Percentiles rank a stretch among this genome's conserved stretches.
Evolutionary conservation across 768 basidiomycete species (phyloP).

Genomic region (Lactifluus subvellereus): DNA sequence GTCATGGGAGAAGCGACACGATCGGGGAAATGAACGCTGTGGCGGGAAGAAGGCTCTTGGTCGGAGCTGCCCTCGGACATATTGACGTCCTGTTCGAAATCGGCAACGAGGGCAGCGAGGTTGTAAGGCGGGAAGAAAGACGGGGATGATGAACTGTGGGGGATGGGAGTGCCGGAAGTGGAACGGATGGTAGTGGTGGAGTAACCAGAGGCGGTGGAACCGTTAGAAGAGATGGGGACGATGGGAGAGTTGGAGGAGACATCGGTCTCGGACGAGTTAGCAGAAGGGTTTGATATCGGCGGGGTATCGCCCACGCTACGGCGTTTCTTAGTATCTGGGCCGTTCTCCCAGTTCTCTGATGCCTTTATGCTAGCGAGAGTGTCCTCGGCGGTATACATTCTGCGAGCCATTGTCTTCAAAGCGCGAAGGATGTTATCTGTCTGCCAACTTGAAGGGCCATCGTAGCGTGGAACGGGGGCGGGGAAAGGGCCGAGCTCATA

Average conservation of each 20-base stretch:
- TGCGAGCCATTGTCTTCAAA: constrained; percentile 21
- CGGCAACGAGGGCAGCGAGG: constrained; percentile 2
- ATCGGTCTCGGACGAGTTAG: constrained; percentile 17
- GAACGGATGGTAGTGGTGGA: constrained; percentile 18
- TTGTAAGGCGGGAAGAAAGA: constrained; percentile 16
- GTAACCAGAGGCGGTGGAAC: constrained; percentile 5
- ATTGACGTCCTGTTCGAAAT: constrained; percentile 17
- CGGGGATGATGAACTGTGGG: constrained; percentile 10
- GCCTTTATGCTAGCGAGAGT: constrained; percentile 23
- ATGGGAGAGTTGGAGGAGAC: background rate
- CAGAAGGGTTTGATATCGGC: constrained; percentile 9
- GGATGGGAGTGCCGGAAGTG: constrained; percentile 14
- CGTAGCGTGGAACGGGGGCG: constrained; percentile 22
- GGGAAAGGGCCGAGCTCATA: constrained; percentile 25
- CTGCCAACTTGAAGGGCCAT: constrained; percentile 25
- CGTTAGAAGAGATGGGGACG: background rate
- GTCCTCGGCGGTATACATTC: constrained; percentile 25
- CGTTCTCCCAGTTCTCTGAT: constrained; percentile 22
- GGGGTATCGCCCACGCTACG: constrained; percentile 25
- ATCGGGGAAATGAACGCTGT: constrained; percentile 6
- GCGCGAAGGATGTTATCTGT: constrained; percentile 20
- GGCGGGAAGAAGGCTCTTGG: background rate
- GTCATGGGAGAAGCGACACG: constrained; percentile 21
- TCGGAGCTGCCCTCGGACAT: constrained; percentile 19
- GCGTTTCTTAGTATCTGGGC: constrained; percentile 24